phyloP scores from a whole-genome alignment of 108 stramenopile species.

The Parietichytrium sp. region DNA sequence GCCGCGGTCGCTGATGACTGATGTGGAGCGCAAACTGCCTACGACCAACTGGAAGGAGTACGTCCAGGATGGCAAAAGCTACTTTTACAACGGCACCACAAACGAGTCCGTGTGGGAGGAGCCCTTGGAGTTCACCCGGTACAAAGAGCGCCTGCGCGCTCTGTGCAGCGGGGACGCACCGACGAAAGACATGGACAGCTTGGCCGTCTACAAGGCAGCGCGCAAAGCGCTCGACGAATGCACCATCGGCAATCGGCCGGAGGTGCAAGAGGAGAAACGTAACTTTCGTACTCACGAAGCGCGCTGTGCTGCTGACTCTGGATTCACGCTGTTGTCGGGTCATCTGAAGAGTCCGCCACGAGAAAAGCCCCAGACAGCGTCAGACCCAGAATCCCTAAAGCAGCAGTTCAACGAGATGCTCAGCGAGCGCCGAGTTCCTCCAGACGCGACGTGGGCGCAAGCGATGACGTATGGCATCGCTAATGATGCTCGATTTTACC shows the following conservation, averaged over 20 bases:
- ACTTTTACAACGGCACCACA: neutral
- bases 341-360: too few relatives aligned
- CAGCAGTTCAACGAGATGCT: neutral
- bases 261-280: too few relatives aligned
- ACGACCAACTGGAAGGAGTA: neutral
- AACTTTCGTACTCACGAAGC: too few relatives aligned
- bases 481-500: constrained; percentile 14
- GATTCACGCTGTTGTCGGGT: too few relatives aligned
- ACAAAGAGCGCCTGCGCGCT: constrained; percentile 39
- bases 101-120: constrained; percentile 28
- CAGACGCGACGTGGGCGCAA: neutral
- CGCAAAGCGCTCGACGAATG: neutral
- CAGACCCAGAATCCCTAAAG: neutral
- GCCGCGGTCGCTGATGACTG: neutral
- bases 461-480: constrained; percentile 16
- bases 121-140: constrained; percentile 22
- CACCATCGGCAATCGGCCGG: constrained; percentile 6
- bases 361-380: too few relatives aligned
- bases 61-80: constrained; percentile 17
- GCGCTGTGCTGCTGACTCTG: too few relatives aligned
- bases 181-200: constrained; percentile 29
- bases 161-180: constrained; percentile 29
- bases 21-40: constrained; percentile 23
- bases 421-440: neutral
- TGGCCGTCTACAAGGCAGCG: constrained; percentile 27